These are phyloP conservation scores for Scheffersomyces illinoinensis DNA, from an alignment of 1,139 yeast genomes.

Conservation along the genomic window DNA sequence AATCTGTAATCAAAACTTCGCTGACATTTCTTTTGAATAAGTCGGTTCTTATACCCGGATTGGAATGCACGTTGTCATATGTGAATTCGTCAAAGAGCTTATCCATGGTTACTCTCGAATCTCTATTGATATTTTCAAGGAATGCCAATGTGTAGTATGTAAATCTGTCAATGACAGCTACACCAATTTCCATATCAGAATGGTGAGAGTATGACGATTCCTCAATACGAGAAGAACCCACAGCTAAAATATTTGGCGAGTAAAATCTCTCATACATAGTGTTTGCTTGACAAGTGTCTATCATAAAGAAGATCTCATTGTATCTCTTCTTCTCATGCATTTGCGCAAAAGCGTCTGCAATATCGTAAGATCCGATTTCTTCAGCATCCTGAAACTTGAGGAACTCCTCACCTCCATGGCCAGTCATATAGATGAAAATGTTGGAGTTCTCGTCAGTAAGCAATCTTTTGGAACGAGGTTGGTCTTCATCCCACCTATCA, in stretches of 20 bases:
- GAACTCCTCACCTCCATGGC: slow-evolving; percentile 98
- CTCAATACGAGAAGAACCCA: slow-evolving; percentile 87
- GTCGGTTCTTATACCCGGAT: slow-evolving; percentile 88
- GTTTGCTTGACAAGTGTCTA: slow-evolving; percentile 98
- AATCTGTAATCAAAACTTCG: slow-evolving; percentile 83
- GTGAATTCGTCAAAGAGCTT: slow-evolving; percentile 85
- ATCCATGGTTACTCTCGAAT: slow-evolving; percentile 71
- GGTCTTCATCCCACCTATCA: slow-evolving; percentile 92
- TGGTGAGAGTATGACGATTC: slow-evolving; percentile 95
- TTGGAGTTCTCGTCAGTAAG: slow-evolving; percentile 93
- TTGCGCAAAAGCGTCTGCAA: slow-evolving; percentile 96
- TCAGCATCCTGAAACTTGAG: slow-evolving; percentile 98
- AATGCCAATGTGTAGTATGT: slow-evolving; percentile 90
- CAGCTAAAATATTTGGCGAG: slow-evolving; percentile 89
- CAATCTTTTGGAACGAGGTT: slow-evolving; percentile 87
- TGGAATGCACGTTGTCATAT: slow-evolving; percentile 82
- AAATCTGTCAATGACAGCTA: slow-evolving; percentile 95
- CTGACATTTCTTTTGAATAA: slow-evolving; percentile 66
- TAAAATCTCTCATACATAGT: slow-evolving; percentile 93
- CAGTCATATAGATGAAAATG: slow-evolving; percentile 92
- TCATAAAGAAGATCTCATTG: slow-evolving; percentile 94
- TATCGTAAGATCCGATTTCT: slow-evolving; percentile 91
- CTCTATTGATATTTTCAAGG: slow-evolving; percentile 76
- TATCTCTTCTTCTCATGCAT: slow-evolving; percentile 95
- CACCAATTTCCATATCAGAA: slow-evolving; percentile 94